Evolutionary conservation across 129 eudicot species (phyloP).

Genomic region (Deinandra increscens): DNA sequence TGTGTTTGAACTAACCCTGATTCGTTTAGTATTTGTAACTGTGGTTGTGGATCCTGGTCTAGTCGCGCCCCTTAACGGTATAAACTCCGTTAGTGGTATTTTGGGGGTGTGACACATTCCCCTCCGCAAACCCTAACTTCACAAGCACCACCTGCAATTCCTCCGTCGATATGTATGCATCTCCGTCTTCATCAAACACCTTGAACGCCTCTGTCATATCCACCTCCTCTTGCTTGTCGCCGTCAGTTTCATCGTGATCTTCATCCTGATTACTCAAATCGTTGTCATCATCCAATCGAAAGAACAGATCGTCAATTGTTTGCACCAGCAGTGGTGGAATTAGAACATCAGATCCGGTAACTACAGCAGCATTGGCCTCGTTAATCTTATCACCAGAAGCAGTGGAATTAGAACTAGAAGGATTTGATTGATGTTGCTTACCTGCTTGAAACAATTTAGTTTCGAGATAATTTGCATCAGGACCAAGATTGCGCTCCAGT

Average conservation of each 20-base stretch:
- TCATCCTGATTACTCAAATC: not conserved
- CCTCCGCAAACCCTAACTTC: slow-evolving; percentile 16
- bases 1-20: no score
- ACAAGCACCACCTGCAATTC: not conserved
- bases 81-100: no score
- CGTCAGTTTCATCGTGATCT: not conserved
- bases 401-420: slow-evolving; percentile 25
- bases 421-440: slow-evolving; percentile 21
- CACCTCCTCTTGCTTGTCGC: not conserved
- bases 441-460: slow-evolving; percentile 19
- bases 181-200: slow-evolving; percentile 15
- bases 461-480: slow-evolving; percentile 43
- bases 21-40: no score
- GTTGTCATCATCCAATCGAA: not conserved
- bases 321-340: no score
- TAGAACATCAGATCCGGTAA: slow-evolving; percentile 31
- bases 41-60: no score
- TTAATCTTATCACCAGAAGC: slow-evolving; percentile 2
- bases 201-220: slow-evolving; percentile 15
- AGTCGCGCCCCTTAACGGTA: no score
- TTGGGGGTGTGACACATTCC: no score
- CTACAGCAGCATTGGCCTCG: not conserved
- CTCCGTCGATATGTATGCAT: slow-evolving; percentile 2
- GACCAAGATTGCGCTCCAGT: slow-evolving; percentile 72
- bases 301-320: slow-evolving; percentile 4